Evolutionary conservation across 108 stramenopile species (phyloP), one percentile per base, ranked within the genome.

Genomic region (Skeletonema costatum): DNA sequence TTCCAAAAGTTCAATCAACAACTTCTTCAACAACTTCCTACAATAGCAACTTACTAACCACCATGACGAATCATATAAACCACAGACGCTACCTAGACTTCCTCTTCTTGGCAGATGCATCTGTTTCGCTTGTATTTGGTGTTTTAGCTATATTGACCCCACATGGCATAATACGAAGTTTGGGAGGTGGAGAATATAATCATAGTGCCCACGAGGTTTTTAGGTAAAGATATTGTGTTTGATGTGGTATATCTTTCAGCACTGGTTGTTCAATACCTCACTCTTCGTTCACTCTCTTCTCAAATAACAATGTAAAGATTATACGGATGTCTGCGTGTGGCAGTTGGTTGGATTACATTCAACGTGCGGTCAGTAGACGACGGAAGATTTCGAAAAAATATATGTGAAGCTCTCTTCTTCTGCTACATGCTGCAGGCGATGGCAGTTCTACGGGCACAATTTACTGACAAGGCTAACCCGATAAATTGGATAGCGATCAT

Each of bases 311-410:
- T n/a, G 19, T 7, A n/a, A 56, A 68, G 68, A 41, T 74, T 95
- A 44, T 95, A 95, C 68, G 94, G 89, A 0, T 95, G 94, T 68
- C 64, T 95, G 31, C 88, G 92, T 13, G 67, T 95, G 21, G 92
- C 94, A 39, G 81, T 89, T 51, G 94, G 94, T 3, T 92, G 91
- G 90, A 95, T 95, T 56, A 73, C 91, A 10, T 93, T 89, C 81
- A 79, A 93, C 73, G 78, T 88, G 10, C 68, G 94, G 32, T 53
- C 70, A 21, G 92, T 95, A 31, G 94, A 95, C 70, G 94, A 95
- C 79, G 94, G 94, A 7, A 75, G 79, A 60, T 93, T 95, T 72
- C 90, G 94, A 60, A 78, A 88, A 38, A 85, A 86, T 36, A 82
- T 95, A n/a, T 92, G 91, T 73, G 94, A 95, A 76, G 92, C 90